phyloP scores from a whole-genome alignment of 1,139 yeast species.

The Pichia sp. region DNA sequence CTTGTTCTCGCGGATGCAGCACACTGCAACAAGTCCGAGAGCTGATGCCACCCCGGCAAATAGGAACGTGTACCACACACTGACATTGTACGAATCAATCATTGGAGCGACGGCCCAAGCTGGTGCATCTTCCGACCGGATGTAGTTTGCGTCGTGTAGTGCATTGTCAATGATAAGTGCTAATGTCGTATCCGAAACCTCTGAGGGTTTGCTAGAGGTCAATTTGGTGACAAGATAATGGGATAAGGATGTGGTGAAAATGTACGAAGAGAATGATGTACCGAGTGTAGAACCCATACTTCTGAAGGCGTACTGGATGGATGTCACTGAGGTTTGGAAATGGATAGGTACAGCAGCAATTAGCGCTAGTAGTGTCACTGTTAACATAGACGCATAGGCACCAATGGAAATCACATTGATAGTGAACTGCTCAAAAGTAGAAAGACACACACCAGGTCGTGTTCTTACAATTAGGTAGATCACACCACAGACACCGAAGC shows the following conservation, averaged over 20 bases:
- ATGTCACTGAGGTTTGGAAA: conserved; percentile 46
- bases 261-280: conserved; percentile 41
- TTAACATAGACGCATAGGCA: conserved; percentile 39
- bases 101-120: conserved; percentile 31
- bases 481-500: conserved; percentile 25
- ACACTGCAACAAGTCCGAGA: conserved; percentile 30
- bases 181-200: conserved; percentile 26
- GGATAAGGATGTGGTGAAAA: conserved; percentile 35
- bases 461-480: conserved; percentile 17
- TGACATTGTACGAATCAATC: conserved; percentile 33
- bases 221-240: conserved; percentile 15
- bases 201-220: conserved; percentile 23
- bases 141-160: conserved; percentile 37
- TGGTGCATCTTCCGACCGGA: conserved; percentile 32
- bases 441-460: conserved; percentile 16
- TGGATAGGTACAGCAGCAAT: conserved; percentile 46
- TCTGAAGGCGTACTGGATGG: conserved; percentile 48
- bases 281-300: conserved; percentile 51
- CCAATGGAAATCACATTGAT: conserved; percentile 34
- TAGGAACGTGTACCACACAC: conserved; percentile 36
- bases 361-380: conserved; percentile 43
- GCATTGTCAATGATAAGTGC: conserved; percentile 35
- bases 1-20: conserved; percentile 38
- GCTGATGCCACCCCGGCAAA: conserved; percentile 24
- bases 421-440: conserved; percentile 29